Evolutionary conservation across 176 grass and related monocot species (phyloP), one percentile per base, ranked within the genome.

Genomic region (Lolium rigidum): DNA sequence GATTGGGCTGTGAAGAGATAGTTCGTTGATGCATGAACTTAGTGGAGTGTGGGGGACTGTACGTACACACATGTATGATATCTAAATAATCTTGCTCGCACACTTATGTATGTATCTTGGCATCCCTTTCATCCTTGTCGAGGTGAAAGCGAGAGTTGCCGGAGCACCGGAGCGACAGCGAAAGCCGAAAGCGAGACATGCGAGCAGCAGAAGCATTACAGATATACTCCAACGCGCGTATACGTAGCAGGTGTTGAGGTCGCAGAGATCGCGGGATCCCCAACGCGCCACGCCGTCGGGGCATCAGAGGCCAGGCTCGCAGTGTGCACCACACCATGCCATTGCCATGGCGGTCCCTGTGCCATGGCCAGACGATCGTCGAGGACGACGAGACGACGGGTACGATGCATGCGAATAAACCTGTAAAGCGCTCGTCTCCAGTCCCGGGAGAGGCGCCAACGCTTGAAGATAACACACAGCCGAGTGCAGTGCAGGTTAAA

Each of bases 251-350:
- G 72, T 4, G 22, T 47, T 51, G 47, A 7, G 50, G 55, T 38
- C 87, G 67, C 47, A 17, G 74, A 31, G 15, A 63, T 80, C 76
- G 46, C 31, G 10, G 67, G 20, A 26, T 63, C 62, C 7, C 4
- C 86, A 37, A 3, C 18, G 71, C 60, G 37, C 79, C 79, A 87
- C 79, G 86, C 52, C 80, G 80, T 2, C 24, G 3, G 17, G 70
- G 70, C n/a, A 74, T 74, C 44, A 26, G 60, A 26, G 12, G 3
- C 20, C 57, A 8, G 20, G 57, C 18, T 69, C 21, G 22, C 22
- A 43, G 41, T 28, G 24, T 35, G 49, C 49, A 35, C 50, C 24
- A 55, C 26, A 55, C 11, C 49, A 43, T 43, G 41, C 7, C 41
- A 43, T 43, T 43, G 41, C 41, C 41, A 43, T 43, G 41, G 41